Base-by-base conservation (phyloP, 768 basidiomycete species). In the Mycena belliarum region DNA sequence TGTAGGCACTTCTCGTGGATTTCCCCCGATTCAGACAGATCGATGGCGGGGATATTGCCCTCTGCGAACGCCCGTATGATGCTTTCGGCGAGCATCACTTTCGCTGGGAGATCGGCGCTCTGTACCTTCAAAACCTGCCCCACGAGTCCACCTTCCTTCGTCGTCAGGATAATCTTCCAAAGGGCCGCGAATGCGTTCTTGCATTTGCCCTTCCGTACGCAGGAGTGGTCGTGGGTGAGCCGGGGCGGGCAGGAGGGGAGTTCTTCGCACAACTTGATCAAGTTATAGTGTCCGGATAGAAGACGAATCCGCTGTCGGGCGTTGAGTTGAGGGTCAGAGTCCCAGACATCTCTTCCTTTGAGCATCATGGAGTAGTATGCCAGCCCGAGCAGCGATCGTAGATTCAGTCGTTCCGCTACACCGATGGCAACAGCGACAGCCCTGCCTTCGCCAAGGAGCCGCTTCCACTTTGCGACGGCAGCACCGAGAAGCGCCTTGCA, bases 341-440 rank as follows among this genome's bases (percentile, higher is more conserved):
- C 77, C 82, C 83, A 84, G 23, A 69, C 68, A 25, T 78, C 72
- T 37, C 77, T 73, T 16, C 82, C 83, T 63, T 79, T 78, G 16
- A 82, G 70, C 68, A 84, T 72, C 76, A 83, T 79, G 38, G 76
- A 71, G 53, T 81, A 76, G 60, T 83, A 85, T 18, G 81, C 79
- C 59, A 76, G 70, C 14, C 80, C 82, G 58, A 79, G 73, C 20
- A 83, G 73, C 24, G 70, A 66, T 14, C 77, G 74, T 43, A 83
- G 65, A 49, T 76, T 77, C 33, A 80, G 74, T 38, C 79, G 75
- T 60, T 82, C 82, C 38, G 79, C 79, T 49, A 80, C 72, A 18
- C 70, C 69, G 28, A 79, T 76, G 18, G 82, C 77, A 6, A 77
- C 72, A 6, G 74, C 73, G 23, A 82, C 72, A 49, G 81, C 77